These are phyloP conservation scores for Pythium apleroticum DNA, from an alignment of 352 stramenopile species.

Conservation along the genomic window DNA sequence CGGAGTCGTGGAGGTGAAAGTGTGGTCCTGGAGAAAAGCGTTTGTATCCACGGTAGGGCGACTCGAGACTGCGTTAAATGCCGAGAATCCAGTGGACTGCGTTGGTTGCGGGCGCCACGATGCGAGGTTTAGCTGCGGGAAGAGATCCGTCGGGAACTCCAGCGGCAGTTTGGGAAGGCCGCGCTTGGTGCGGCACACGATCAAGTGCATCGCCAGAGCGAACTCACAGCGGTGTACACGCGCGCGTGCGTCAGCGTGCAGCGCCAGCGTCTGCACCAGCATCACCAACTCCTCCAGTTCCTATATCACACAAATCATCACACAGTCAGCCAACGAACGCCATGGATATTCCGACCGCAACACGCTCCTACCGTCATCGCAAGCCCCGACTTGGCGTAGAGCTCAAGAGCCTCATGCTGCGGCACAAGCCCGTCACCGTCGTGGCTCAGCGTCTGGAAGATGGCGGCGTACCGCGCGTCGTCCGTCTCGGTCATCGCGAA, in stretches of 20 bases:
- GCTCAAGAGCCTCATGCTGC: slow-evolving; percentile 17
- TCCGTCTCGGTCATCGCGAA: slow-evolving; percentile 26
- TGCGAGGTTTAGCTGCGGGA: slow-evolving; percentile 25
- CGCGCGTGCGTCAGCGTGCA: slow-evolving; percentile 8
- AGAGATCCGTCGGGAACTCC: slow-evolving; percentile 32
- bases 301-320: slow-evolving; percentile 1
- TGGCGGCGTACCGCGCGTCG: slow-evolving; percentile 26
- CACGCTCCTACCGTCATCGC: slow-evolving; percentile 15
- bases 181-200: slow-evolving; percentile 42
- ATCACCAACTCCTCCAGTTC: slow-evolving; percentile 28
- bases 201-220: slow-evolving; percentile 40
- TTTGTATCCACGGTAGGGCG: background rate
- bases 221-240: slow-evolving; percentile 28
- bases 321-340: background rate
- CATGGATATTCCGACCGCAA: too few relatives aligned
- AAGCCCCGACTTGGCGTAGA: slow-evolving; percentile 29
- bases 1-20: background rate
- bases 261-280: slow-evolving; percentile 30
- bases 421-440: slow-evolving; percentile 17
- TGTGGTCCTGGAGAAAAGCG: slow-evolving; percentile 19
- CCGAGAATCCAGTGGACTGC: background rate
- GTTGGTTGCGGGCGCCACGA: slow-evolving; percentile 3
- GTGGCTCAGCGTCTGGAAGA: slow-evolving; percentile 25
- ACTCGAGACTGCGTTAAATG: background rate
- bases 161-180: slow-evolving; percentile 30